Evolutionary conservation across 2,329 filamentous ascomycete species (phyloP), one percentile per base, ranked within the genome.

Genomic region (Curvularia eragrostidis): DNA sequence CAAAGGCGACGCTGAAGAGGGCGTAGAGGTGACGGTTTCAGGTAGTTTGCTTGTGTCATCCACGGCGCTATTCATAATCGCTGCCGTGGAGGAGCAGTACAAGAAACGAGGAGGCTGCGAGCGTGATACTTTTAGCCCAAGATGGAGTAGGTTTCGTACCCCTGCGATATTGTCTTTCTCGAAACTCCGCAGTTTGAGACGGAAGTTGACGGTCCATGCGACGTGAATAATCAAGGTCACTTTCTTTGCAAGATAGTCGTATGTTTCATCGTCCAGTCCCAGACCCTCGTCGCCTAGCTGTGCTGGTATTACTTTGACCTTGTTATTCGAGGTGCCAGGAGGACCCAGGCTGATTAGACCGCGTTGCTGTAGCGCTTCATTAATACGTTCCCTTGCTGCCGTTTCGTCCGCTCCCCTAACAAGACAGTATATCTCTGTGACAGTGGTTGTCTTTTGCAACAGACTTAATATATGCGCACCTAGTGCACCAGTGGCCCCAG

Each of bases 131-230:
- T 66, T 70, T 1, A 80, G 67, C 0, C 80, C 77, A 7, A 86
- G 73, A 46, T 78, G 70, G 34, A 87, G 70, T 0, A 87, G 73
- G 59, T 86, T 80, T 9, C 73, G 74, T 10, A 85, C 73, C 2
- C 81, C 82, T 3, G 77, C 74, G 30, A 88, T 81, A 61, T 83
- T 82, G 59, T 84, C 81, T 38, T 78, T 78, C 47, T 80, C 80
- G 64, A 89, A 89, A 58, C 81, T 84, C 38, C 73, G 74, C 1
- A 89, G 76, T 3, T 81, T 80, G 52, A 86, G 77, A 24, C 81
- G 83, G 76, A 89, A 89, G 72, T 89, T 89, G 18, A 89, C 87
- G 1, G 83, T 80, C 87, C 87, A 89, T 19, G 86, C 86, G 7
- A 86, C 79, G 68, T 89, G 87, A 53, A 90, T 81, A 18, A 91